Evolutionary conservation across 2,329 filamentous ascomycete genomes (phyloP), one percentile per base, ranked within the genome.

Genomic region (Drechslerella coelobrocha): DNA sequence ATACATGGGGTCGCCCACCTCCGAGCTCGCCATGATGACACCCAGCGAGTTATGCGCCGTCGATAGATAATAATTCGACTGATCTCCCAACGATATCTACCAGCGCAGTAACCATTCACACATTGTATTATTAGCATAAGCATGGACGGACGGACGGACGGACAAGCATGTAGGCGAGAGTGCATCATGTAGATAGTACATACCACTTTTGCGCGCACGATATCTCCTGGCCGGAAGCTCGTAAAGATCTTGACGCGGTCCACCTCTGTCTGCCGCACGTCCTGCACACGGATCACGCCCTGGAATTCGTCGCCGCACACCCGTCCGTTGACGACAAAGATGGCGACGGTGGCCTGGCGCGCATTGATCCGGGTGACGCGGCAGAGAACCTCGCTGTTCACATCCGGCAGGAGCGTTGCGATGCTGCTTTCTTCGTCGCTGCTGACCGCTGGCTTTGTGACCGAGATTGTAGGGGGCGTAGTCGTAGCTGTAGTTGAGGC

Each of bases 221-320:
- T 87, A 81, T 99, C 94, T 0, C 94, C 94, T 0, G 95, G 92
- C 74, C 92, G 85, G 78, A 97, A 97, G 76, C 89, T 90, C 78
- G 96, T 92, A 74, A 91, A 88, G 73, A 97, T 90, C 78, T 89
- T 91, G 45, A 97, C 91, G 75, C 91, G 90, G 78, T 97, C 94
- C 81, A 97, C 96, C 81, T 99, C 94, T 17, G 94, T 96, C 2
- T 92, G 91, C 61, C 94, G 85, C 31, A 99, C 91, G 78, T 99
- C 94, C 81, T 97, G 93, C 73, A 88, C 86, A 17, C 92, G 85
- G 69, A 96, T 92, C 72, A 95, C 81, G 2, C 90, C 92, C 79
- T 91, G 89, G 85, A 92, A 95, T 75, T 92, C 89, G 54, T 91
- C 89, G 74, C 89, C 85, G 72, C 90, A 82, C 41, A 90, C 88